These are phyloP conservation scores for Alternaria infectoria DNA, from an alignment of 2,329 filamentous ascomycete genomes.

Conservation along the genomic window DNA sequence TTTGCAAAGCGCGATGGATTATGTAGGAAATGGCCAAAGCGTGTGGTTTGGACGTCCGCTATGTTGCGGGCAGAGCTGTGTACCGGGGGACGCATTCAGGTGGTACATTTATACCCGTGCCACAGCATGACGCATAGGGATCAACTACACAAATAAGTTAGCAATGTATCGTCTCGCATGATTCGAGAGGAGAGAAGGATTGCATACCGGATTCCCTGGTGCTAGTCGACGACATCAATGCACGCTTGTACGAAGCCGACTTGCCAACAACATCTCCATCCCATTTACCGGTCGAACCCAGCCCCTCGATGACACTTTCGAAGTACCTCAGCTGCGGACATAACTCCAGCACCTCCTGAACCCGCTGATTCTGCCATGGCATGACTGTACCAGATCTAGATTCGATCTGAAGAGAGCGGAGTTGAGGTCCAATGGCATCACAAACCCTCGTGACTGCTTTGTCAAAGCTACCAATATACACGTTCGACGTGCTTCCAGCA, in stretches of 20 bases:
- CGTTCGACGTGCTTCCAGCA: not conserved
- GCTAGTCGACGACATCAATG: not conserved
- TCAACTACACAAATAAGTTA: not conserved
- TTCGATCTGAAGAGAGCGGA: not conserved
- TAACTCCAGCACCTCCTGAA: not conserved
- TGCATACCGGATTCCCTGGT: not conserved
- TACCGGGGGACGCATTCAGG: not conserved
- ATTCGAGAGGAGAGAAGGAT: not conserved
- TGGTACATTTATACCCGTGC: not conserved
- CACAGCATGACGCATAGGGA: not conserved
- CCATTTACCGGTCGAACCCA: not conserved
- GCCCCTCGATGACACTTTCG: not conserved
- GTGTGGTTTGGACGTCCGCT: not conserved
- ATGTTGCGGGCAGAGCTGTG: not conserved
- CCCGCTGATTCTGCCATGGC: not conserved
- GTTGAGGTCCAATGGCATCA: not conserved
- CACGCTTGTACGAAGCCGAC: not conserved
- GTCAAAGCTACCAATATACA: not conserved
- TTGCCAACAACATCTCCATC: not conserved
- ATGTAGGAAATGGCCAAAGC: no score
- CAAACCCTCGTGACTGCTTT: not conserved
- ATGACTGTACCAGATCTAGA: not conserved
- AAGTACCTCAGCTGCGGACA: not conserved
- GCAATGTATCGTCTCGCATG: not conserved
- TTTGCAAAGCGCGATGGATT: no score